Conservation (phyloP, 208 protist species). For the Wallacemonas rigidus region DNA sequence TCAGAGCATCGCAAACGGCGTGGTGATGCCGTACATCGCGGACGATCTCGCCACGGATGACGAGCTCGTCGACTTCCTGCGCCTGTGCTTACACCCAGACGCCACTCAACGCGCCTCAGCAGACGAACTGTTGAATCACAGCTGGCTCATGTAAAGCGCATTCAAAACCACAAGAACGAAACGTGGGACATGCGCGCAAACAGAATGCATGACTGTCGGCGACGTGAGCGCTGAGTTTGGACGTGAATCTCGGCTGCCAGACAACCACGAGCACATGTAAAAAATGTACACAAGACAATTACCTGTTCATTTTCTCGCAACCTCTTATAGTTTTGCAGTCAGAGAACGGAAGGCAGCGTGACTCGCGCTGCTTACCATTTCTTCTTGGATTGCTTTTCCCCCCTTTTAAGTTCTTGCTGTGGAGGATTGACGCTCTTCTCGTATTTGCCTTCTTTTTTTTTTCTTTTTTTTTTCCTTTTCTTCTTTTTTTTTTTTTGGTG, state of each 20-base stretch:
- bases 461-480: conserved; percentile 5
- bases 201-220: background rate
- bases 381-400: too few relatives aligned
- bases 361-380: too few relatives aligned
- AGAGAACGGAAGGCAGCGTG: too few relatives aligned
- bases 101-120: conserved; percentile 39
- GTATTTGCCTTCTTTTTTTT: background rate
- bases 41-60: conserved; percentile 32
- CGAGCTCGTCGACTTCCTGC: conserved; percentile 43
- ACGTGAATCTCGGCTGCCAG: too few relatives aligned
- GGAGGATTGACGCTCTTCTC: background rate
- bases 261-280: too few relatives aligned
- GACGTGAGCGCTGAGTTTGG: background rate
- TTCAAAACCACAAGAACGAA: background rate
- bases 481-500: background rate
- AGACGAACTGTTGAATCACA: conserved; percentile 44
- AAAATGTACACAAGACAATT: too few relatives aligned
- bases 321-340: too few relatives aligned
- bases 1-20: conserved; percentile 35
- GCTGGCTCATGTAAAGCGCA: conserved; percentile 45
- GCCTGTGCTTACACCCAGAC: conserved; percentile 41
- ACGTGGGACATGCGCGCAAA: background rate
- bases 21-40: conserved; percentile 43
- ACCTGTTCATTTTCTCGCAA: too few relatives aligned
- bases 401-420: too few relatives aligned